Evolutionary conservation across 306 rosid genomes (phyloP), one percentile per base, ranked within the genome.

Genomic region (Glycyrrhiza uralensis): DNA sequence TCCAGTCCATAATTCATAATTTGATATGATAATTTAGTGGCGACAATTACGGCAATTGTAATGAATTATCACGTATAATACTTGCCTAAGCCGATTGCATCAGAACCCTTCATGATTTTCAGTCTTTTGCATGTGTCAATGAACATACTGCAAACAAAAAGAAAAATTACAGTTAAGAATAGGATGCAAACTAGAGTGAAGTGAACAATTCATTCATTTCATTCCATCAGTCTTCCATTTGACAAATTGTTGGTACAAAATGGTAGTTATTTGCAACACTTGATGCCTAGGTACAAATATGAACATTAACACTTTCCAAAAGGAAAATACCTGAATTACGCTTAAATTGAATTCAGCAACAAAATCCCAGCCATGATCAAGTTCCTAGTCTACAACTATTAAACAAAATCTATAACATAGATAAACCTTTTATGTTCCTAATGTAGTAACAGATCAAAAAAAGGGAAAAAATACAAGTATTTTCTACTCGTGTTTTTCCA

Each of bases 41-140:
- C 30, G 45, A 50, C 6, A 79, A 32, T 24, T 39, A 8, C 32
- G 4, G 52, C 12, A 4, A 68, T 22, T 36, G 5, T 18, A 69
- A 35, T 46, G 41, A 47, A 66, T 47, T 24, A 22, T 36, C 72
- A 15, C 19, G 30, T 1, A 58, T 46, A 76, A 22, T 52, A 84
- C 84, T 46, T 82, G 90, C 98, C 86, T 55, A 82, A 69, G 74
- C 86, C 83, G 54, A 82, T 82, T 13, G 86, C 86, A 68, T 82
- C 80, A 52, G 86, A 82, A 45, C 86, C 80, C 72, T 82, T 82
- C 86, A 82, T 78, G 59, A 82, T 78, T 74, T 78, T 82, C 39
- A 82, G 77, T 58, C 83, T 73, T 61, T 82, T 82, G 74, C 86
- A 82, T 15, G 86, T 76, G 12, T 78, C 82, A 36, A 46, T 78